Conservation (phyloP, 768 basidiomycete genomes). For the Tubosaeta sp. region DNA sequence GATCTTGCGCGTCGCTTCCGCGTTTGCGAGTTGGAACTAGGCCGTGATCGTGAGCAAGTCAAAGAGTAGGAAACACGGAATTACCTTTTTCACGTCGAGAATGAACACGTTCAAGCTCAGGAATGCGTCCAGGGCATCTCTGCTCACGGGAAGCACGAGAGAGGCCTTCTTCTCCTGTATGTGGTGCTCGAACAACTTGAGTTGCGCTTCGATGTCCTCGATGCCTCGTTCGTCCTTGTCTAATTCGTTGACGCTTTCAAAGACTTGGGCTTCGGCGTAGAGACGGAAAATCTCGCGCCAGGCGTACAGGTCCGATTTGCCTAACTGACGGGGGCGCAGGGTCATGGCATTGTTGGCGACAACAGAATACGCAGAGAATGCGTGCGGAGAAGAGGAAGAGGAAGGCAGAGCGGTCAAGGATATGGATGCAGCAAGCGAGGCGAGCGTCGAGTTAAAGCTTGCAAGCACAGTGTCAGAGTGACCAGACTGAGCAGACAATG, state of each 20-base stretch:
- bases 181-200: constrained; percentile 59
- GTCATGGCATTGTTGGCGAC: constrained; percentile 16
- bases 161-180: constrained; percentile 48
- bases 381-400: constrained; percentile 24
- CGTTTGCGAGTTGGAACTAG: constrained; percentile 74
- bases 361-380: constrained; percentile 34
- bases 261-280: constrained; percentile 82
- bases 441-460: constrained; percentile 45
- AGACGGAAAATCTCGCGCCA: constrained; percentile 91
- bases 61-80: not conserved
- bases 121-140: constrained; percentile 63
- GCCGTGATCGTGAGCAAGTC: not conserved
- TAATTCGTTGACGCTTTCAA: constrained; percentile 66
- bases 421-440: constrained; percentile 42
- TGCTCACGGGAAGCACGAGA: constrained; percentile 54
- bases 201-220: constrained; percentile 64
- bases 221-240: constrained; percentile 62
- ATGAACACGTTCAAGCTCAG: constrained; percentile 73
- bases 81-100: constrained; percentile 75
- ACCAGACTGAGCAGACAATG: constrained; percentile 50
- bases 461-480: constrained; percentile 49
- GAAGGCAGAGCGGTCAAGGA: constrained; percentile 32
- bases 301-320: constrained; percentile 63
- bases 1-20: constrained; percentile 88
- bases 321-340: constrained; percentile 37